These are phyloP conservation scores for Heliosperma pusillum DNA, from an alignment of 148 eudicot species.

Conservation along the genomic window DNA sequence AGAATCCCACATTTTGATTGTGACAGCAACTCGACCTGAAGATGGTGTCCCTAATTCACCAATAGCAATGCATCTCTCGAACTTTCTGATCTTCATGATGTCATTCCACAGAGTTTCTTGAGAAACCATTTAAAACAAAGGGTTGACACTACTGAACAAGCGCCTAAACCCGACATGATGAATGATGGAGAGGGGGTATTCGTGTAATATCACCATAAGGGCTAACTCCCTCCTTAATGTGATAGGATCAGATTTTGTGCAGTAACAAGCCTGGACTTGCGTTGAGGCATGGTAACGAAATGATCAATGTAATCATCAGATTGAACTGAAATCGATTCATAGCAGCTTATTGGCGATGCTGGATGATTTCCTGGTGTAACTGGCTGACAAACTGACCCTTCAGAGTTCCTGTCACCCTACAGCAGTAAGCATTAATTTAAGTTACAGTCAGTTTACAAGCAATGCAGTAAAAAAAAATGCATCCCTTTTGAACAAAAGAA, in stretches of 20 bases:
- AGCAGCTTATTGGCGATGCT: too few relatives aligned
- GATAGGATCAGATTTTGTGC: background rate
- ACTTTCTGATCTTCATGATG: slow-evolving; percentile 11
- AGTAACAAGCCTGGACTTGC: too few relatives aligned
- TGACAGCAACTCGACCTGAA: slow-evolving; percentile 12
- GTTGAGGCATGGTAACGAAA: too few relatives aligned
- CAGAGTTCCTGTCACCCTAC: too few relatives aligned
- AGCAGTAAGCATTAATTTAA: too few relatives aligned
- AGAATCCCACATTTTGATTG: slow-evolving; percentile 15
- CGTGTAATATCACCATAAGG: slow-evolving; percentile 13
- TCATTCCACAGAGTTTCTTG: slow-evolving; percentile 9
- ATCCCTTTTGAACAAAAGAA: too few relatives aligned
- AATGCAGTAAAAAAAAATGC: too few relatives aligned
- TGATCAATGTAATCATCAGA: too few relatives aligned
- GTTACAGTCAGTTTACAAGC: too few relatives aligned
- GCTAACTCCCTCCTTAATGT: slow-evolving; percentile 19
- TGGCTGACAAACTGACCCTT: too few relatives aligned
- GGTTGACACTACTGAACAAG: slow-evolving; percentile 7
- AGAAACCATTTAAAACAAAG: background rate
- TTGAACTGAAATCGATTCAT: too few relatives aligned
- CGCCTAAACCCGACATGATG: slow-evolving; percentile 14
- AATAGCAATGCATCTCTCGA: background rate
- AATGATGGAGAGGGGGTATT: slow-evolving; percentile 21
- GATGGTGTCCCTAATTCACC: background rate
- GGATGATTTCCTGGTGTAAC: too few relatives aligned